Base-by-base conservation (phyloP, 345 rosid genomes). In the Hypericum androsaemum region DNA sequence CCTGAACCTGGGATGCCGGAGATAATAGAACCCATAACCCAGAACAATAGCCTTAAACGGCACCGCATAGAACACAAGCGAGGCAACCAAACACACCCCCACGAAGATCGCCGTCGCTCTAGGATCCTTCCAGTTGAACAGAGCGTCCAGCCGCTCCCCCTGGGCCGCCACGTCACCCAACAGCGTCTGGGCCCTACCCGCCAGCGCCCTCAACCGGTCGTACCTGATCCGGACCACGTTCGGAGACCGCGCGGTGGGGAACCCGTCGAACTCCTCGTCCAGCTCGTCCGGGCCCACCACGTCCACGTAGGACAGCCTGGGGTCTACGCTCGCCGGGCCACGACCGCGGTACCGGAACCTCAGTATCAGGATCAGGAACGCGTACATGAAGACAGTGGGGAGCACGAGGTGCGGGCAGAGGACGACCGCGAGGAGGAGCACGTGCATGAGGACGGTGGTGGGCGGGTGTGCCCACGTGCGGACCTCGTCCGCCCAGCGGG, bases 1-100 rank as follows among this genome's bases (percentile, higher is more conserved):
- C 6, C 90, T 77, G 70, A 89, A 89, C 76, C 88, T 80, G 6
- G 97, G 95, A 64, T 84, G 97, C 40, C 97, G 73, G 14, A 89
- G 45, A 62, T 78, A 80, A 60, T 86, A 86, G 53, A 83, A 78
- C 9, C 90, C 97, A 0, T 56, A 73, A 37, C 79, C 94, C 37
- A 86, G 44, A 37, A 74, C 68, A 13, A 86, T 69, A 7, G 77
- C 54, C 75, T 77, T 80, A 43, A 86, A 82, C 40, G 95, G 95
- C 4, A 86, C 81, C 11, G 65, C 77, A 41, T 89, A 89, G 17
- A 86, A 84, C 43, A 80, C 37, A 58, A 86, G 52, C 8, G 97
- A 83, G 6, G 84, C 83, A 0, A 74, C 51, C 1, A 86, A 65
- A 65, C 95, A 89, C 39, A 82, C 66, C 65, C 71, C 72, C 63